phyloP scores from a whole-genome alignment of 129 eudicot species.

The Artemisia annua region DNA sequence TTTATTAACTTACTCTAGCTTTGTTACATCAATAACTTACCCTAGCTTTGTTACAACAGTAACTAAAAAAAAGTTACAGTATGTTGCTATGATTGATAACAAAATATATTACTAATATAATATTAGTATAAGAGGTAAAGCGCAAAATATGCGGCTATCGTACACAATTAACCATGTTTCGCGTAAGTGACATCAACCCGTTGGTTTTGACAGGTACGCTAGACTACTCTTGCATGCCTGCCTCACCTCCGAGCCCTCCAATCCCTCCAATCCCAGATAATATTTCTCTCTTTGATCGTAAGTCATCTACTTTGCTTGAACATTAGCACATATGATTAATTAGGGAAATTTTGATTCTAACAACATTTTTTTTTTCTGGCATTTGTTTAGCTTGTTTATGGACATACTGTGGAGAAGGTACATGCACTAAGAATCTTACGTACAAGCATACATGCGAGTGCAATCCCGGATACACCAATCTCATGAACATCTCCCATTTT shows the following conservation, averaged over 20 bases:
- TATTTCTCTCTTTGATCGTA: constrained; percentile 72
- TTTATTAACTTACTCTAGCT: no score
- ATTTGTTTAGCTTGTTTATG: constrained; percentile 69
- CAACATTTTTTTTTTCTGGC: not conserved
- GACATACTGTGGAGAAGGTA: constrained; percentile 89
- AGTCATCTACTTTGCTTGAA: constrained; percentile 9
- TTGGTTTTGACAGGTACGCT: constrained; percentile 54
- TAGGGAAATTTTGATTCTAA: not conserved
- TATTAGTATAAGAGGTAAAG: not conserved
- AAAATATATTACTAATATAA: no score
- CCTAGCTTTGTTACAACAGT: no score
- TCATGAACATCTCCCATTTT: constrained; percentile 63
- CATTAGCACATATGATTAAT: not conserved
- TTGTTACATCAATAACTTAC: no score
- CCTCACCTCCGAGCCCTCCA: constrained; percentile 76
- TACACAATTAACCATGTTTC: not conserved
- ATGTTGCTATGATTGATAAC: no score
- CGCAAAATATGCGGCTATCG: not conserved
- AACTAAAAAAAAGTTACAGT: no score
- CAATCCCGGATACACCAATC: constrained; percentile 58
- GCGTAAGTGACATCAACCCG: not conserved
- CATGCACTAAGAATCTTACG: constrained; percentile 48
- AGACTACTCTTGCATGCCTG: constrained; percentile 87
- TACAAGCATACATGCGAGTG: constrained; percentile 67
- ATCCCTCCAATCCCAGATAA: constrained; percentile 59